A percentile compares a stretch with the other conserved stretches of the same genome.
Evolutionary conservation across 768 basidiomycete genomes (phyloP).

Genomic region (Auricularia sp.): DNA sequence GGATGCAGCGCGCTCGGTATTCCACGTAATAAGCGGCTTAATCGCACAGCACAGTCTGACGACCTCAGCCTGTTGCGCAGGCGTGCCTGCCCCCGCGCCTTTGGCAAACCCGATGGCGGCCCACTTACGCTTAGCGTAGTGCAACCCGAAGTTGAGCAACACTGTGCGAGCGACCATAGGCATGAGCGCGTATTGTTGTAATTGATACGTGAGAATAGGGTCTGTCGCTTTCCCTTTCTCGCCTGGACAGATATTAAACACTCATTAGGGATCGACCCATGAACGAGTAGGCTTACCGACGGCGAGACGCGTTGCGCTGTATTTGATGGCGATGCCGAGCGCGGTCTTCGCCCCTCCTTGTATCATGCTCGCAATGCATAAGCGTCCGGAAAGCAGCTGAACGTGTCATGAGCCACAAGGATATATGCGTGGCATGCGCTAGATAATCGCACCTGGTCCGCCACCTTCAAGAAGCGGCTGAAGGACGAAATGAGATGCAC

Average conservation of each 20-base stretch:
- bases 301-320: neutral
- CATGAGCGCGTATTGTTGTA: neutral
- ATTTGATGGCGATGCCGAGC: neutral
- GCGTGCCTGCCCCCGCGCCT: neutral
- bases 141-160: neutral
- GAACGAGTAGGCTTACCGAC: neutral
- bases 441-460: neutral
- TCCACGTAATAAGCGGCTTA: neutral
- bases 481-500: neutral
- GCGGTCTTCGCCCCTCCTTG: neutral
- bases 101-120: neutral
- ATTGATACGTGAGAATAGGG: neutral
- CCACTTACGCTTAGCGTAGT: neutral
- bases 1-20: neutral
- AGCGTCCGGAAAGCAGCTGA: neutral
- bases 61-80: neutral
- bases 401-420: neutral
- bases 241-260: neutral
- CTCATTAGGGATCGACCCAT: neutral
- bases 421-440: neutral
- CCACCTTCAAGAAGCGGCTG: neutral
- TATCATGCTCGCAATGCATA: neutral
- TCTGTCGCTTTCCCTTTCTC: neutral
- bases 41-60: neutral
- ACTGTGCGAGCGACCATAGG: neutral